Evolutionary conservation across 805 yeast genomes (phyloP), one percentile per base, ranked within the genome.

Genomic region (Blastobotrys peoriensis): DNA sequence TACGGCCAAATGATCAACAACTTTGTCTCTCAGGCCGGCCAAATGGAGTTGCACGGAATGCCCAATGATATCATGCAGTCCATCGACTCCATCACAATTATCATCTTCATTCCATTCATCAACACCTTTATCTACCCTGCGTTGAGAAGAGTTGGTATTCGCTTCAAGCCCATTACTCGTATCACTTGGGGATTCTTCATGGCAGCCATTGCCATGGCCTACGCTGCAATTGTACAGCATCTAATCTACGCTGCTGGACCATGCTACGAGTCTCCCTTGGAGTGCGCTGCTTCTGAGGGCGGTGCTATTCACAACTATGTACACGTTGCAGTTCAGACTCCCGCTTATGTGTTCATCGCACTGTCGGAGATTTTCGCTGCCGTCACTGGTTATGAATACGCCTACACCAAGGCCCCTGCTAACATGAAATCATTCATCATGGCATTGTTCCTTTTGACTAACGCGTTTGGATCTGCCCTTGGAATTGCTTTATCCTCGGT

Each of bases 41-140:
- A 75, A 52, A 80, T 83, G 86, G 77, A 81, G 55, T 68, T 75
- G 44, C 87, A 84, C 61, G 84, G 86, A 34, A 71, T 84, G 54
- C 93, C 94, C 53, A 85, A 85, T 60, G 94, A 84, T 70, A 70
- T 84, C 55, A 74, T 84, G 69, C 83, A 79, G 64, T 82, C 79
- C 58, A 75, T 85, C 54, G 83, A 85, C 64, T 83, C 93, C 22
- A 67, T 85, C 55, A 81, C 86, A 33, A 74, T 85, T 54, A 81
- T 85, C 54, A 68, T 85, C n/a, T 79, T 83, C 62, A 81, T 85
- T 52, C 94, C 94, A 47, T 69, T 84, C 53, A 73, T 74, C 63
- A 86, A 84, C 62, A 64, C 71, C 48, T 54, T 70, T n/a, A 46
- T 81, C 10, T 84, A 75, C 63, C 83, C 83, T 38, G 47, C 61